Conservation (phyloP, 75 land plant genomes). For the Pseudotsuga menziesii region DNA sequence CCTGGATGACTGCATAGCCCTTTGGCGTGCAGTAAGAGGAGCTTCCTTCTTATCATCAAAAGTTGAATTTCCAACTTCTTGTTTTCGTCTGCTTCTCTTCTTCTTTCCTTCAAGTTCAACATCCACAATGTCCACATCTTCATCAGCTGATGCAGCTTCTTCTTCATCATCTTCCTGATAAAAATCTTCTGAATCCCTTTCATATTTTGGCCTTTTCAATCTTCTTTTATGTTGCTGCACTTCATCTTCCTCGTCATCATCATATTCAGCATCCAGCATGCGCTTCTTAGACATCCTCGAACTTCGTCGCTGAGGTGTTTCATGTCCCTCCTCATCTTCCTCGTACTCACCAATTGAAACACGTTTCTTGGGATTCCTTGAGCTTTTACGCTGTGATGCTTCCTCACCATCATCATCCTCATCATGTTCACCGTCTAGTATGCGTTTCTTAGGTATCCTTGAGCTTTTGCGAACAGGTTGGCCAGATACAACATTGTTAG, state of each 20-base stretch:
- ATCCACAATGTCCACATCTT: constrained; percentile 14
- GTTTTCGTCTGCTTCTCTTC: constrained; percentile 23
- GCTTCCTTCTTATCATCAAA: constrained; percentile 35
- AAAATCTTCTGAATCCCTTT: constrained; percentile 28
- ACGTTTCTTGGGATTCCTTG: constrained; percentile 25
- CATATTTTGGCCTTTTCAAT: constrained; percentile 24
- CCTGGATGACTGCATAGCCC: constrained; percentile 66
- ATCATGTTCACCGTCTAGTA: constrained; percentile 13
- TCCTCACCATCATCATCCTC: constrained; percentile 32
- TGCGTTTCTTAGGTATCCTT: constrained; percentile 24
- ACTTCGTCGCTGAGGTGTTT: constrained; percentile 19
- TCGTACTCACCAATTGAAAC: constrained; percentile 11
- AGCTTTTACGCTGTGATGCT: constrained; percentile 36
- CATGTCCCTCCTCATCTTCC: constrained; percentile 33
- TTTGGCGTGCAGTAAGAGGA: constrained; percentile 73
- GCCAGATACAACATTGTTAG: neutral
- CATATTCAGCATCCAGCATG: constrained; percentile 11
- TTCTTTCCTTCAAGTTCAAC: constrained; percentile 18
- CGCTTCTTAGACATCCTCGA: constrained; percentile 26
- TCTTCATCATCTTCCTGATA: constrained; percentile 62
- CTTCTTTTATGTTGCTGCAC: constrained; percentile 18
- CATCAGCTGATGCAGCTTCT: constrained; percentile 24
- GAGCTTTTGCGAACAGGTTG: constrained; percentile 20
- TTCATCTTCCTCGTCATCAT: constrained; percentile 20
- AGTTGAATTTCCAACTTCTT: constrained; percentile 18